phyloP scores from a whole-genome alignment of 169 alveolate genomes.

The Plasmodium vivax region DNA sequence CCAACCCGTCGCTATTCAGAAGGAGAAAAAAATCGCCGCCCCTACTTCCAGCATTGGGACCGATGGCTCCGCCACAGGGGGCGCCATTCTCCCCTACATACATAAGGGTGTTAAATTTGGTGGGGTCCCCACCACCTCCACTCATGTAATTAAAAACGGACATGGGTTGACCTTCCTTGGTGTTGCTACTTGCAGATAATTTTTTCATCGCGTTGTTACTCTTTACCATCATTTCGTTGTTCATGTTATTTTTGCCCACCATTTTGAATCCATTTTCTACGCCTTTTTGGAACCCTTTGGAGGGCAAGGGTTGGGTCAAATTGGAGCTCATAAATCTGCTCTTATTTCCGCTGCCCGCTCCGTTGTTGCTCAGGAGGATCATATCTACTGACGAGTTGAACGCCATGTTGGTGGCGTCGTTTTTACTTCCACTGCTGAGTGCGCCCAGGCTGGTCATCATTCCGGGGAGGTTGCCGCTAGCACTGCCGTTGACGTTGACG shows the following conservation, averaged over 20 bases:
- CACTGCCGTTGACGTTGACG: not conserved
- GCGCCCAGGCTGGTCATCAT: not conserved
- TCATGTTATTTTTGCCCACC: constrained; percentile 1
- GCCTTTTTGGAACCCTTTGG: constrained; percentile 27
- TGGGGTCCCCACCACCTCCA: constrained; percentile 6
- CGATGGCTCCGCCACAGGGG: not conserved
- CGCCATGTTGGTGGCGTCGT: not conserved
- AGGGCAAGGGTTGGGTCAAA: not conserved
- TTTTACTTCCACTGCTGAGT: not conserved
- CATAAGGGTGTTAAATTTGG: constrained; percentile 4
- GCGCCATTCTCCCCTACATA: constrained; percentile 26
- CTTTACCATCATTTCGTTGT: constrained; percentile 16
- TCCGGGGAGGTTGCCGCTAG: not conserved
- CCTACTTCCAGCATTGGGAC: not conserved
- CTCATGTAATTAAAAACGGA: constrained; percentile 9
- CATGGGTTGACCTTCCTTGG: constrained; percentile 31
- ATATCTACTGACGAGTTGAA: not conserved
- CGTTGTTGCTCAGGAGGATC: not conserved
- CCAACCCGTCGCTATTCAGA: not conserved
- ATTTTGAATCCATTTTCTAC: constrained; percentile 4
- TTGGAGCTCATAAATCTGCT: constrained; percentile 1
- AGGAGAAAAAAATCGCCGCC: not conserved
- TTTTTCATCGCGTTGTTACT: not conserved
- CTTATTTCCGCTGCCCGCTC: not conserved
- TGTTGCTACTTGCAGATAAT: constrained; percentile 11